phyloP scores from a whole-genome alignment of 768 basidiomycete genomes.

The Cystobasidium tubakii region DNA sequence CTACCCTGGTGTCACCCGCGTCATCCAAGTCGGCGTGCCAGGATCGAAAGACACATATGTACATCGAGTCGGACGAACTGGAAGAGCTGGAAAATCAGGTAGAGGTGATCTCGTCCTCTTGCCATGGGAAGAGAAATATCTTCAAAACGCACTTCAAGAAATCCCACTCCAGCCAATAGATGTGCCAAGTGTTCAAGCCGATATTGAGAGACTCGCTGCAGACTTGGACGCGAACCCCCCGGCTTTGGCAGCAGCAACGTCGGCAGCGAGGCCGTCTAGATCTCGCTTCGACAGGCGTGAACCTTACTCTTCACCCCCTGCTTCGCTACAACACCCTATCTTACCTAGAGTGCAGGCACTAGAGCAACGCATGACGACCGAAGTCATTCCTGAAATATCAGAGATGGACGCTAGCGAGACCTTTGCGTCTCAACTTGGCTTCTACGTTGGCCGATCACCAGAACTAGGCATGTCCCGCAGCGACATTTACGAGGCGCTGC shows the following conservation, averaged over 20 bases:
- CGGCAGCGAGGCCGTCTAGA: constrained; percentile 19
- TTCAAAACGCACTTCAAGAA: constrained; percentile 58
- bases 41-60: constrained; percentile 56
- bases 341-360: constrained; percentile 39
- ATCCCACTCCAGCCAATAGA: constrained; percentile 66
- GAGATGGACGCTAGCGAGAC: constrained; percentile 55
- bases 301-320: not conserved
- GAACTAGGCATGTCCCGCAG: constrained; percentile 55
- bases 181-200: constrained; percentile 53
- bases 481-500: constrained; percentile 57
- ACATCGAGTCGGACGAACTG: constrained; percentile 53
- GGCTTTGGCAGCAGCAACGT: not conserved
- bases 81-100: constrained; percentile 54
- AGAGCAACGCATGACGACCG: constrained; percentile 45
- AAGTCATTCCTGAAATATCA: constrained; percentile 45
- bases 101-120: constrained; percentile 59
- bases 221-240: constrained; percentile 54
- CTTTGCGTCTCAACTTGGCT: constrained; percentile 65
- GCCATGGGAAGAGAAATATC: constrained; percentile 56
- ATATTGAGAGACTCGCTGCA: constrained; percentile 55
- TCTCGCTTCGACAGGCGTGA: constrained; percentile 9
- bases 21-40: constrained; percentile 81
- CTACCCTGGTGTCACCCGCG: constrained; percentile 63
- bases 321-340: constrained; percentile 37
- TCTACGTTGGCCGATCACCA: constrained; percentile 58